Conservation (phyloP, 2,329 filamentous ascomycete genomes). For the Aspergillus arachidicola region DNA sequence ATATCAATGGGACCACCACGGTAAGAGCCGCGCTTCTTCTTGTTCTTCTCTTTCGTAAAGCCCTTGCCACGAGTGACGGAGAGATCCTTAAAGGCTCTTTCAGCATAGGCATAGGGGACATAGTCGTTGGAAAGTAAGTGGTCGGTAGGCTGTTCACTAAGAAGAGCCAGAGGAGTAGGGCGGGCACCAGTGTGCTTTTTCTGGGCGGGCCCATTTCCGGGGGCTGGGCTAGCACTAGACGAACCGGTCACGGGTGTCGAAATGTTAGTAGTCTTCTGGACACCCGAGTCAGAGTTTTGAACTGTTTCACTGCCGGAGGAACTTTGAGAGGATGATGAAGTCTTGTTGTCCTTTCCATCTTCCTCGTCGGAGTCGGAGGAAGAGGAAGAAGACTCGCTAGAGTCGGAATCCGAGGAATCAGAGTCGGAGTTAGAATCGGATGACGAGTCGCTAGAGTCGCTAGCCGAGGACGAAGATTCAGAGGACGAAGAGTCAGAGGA, state of each 20-base stretch:
- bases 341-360: conserved; percentile 11
- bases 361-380: conserved; percentile 30
- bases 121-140: conserved; percentile 76
- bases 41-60: conserved; percentile 99
- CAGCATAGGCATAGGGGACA: conserved; percentile 82
- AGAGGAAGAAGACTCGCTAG: conserved; percentile 22
- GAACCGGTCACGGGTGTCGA: conserved; percentile 47
- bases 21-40: conserved; percentile 91
- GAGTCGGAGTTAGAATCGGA: conserved; percentile 28
- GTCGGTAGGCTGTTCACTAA: conserved; percentile 67
- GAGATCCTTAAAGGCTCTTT: conserved; percentile 83
- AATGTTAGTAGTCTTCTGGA: conserved; percentile 24
- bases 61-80: conserved; percentile 92
- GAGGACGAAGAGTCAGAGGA: conserved; percentile 25
- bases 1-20: conserved; percentile 87
- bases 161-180: conserved; percentile 76
- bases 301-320: conserved; percentile 36
- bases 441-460: conserved; percentile 10
- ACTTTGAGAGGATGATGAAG: conserved; percentile 20
- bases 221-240: conserved; percentile 53
- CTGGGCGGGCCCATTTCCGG: conserved; percentile 26
- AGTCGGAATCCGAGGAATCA: conserved; percentile 17
- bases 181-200: conserved; percentile 53
- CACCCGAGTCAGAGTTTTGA: conserved; percentile 28
- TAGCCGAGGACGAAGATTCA: conserved; percentile 42